phyloP scores from a whole-genome alignment of 352 stramenopile genomes.

The Pythium guiyangense region DNA sequence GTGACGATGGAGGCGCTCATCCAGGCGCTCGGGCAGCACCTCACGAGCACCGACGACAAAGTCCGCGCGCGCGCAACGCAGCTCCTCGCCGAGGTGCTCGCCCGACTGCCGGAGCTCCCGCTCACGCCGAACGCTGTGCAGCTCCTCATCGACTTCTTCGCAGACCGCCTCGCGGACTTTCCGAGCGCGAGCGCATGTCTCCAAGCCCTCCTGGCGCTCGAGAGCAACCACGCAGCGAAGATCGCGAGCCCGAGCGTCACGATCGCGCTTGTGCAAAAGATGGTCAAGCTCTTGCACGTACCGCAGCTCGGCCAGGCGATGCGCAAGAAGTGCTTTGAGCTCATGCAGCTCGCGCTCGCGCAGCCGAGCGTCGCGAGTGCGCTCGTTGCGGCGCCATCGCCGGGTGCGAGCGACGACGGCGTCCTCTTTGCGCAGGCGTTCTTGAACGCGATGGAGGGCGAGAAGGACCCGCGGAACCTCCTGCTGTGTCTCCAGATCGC shows the following conservation, averaged over 20 bases:
- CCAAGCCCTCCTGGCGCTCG: slow-evolving; percentile 67
- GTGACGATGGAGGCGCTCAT: slow-evolving; percentile 79
- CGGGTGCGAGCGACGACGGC: slow-evolving; percentile 31
- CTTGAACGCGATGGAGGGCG: slow-evolving; percentile 81
- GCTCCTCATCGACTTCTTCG: slow-evolving; percentile 82
- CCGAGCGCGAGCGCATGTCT: slow-evolving; percentile 77
- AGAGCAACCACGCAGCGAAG: slow-evolving; percentile 61
- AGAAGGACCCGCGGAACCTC: slow-evolving; percentile 88
- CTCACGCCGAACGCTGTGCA: slow-evolving; percentile 65
- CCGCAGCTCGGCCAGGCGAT: slow-evolving; percentile 81
- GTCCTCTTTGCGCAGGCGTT: slow-evolving; percentile 67
- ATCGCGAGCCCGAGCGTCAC: slow-evolving; percentile 43
- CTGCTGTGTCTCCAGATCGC: slow-evolving; percentile 76
- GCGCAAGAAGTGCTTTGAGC: slow-evolving; percentile 82
- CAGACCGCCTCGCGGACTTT: slow-evolving; percentile 78
- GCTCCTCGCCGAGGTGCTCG: slow-evolving; percentile 85
- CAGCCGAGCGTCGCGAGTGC: slow-evolving; percentile 50
- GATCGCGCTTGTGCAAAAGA: slow-evolving; percentile 58
- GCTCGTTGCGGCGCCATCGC: slow-evolving; percentile 25
- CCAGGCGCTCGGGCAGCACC: slow-evolving; percentile 58
- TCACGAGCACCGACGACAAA: slow-evolving; percentile 80
- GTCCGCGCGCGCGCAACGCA: slow-evolving; percentile 74
- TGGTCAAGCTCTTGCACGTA: slow-evolving; percentile 64
- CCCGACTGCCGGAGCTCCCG: slow-evolving; percentile 81
- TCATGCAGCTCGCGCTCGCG: slow-evolving; percentile 70